Percentiles rank a stretch among this genome's conserved stretches.
phyloP scores from a whole-genome alignment of 352 stramenopile species.

The Elongisporangium prolatum region DNA sequence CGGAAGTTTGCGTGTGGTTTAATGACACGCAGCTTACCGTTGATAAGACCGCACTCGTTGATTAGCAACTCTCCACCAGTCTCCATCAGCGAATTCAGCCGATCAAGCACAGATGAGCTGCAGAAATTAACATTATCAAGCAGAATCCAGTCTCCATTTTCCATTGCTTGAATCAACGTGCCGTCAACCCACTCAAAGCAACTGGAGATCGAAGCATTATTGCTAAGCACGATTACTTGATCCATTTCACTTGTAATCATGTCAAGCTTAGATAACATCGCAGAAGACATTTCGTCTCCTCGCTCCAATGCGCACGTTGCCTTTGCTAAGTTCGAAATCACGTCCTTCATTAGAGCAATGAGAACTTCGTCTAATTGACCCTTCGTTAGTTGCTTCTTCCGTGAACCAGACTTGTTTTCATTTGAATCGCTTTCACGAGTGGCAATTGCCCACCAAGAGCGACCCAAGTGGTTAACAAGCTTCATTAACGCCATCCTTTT shows the following conservation, averaged over 20 bases:
- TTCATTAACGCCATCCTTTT: slow-evolving; percentile 26
- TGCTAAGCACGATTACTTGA: slow-evolving; percentile 49
- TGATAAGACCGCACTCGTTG: slow-evolving; percentile 96
- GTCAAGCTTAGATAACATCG: slow-evolving; percentile 7
- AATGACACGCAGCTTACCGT: slow-evolving; percentile 91
- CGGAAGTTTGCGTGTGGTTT: slow-evolving; percentile 97
- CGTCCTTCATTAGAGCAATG: slow-evolving; percentile 46
- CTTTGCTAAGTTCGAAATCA: slow-evolving; percentile 39
- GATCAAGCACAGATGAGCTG: slow-evolving; percentile 98
- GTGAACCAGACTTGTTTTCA: slow-evolving; percentile 14
- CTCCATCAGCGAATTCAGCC: slow-evolving; percentile 99
- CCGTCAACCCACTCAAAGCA: slow-evolving; percentile 99
- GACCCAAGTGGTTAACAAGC: slow-evolving; percentile 28
- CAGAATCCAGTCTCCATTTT: slow-evolving; percentile 98
- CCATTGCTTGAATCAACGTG: slow-evolving; percentile 96
- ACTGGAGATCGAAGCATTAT: slow-evolving; percentile 55
- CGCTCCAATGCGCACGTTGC: slow-evolving; percentile 4
- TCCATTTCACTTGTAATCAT: slow-evolving; percentile 23
- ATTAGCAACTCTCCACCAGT: slow-evolving; percentile 96
- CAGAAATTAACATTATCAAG: slow-evolving; percentile 99
- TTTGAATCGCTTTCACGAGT: slow-evolving; percentile 38
- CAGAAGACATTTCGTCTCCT: neutral
- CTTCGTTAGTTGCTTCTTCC: slow-evolving; percentile 53
- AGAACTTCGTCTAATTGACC: slow-evolving; percentile 55
- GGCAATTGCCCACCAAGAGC: slow-evolving; percentile 44